Evolutionary conservation across 306 rosid genomes (phyloP).

Genomic region (Biancaea sappan): DNA sequence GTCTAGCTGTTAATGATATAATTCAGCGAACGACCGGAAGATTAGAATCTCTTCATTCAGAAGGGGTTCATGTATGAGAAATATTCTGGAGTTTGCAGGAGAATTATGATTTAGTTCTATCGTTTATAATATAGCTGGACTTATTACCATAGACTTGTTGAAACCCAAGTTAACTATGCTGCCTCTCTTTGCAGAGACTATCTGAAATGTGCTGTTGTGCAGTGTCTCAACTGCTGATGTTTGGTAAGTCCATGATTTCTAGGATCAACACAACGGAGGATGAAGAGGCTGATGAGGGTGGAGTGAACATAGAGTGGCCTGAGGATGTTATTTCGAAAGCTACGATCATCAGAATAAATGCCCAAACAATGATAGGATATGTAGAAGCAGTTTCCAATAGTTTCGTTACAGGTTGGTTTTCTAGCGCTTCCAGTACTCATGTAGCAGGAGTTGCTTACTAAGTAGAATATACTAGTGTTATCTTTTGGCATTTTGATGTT

Average conservation of each 20-base stretch:
- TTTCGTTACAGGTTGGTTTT: slow-evolving; percentile 74
- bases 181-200: slow-evolving; percentile 72
- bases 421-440: slow-evolving; percentile 11
- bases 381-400: slow-evolving; percentile 83
- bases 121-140: neutral
- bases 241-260: slow-evolving; percentile 78
- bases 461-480: neutral
- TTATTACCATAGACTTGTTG: neutral
- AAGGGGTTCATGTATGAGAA: slow-evolving; percentile 84
- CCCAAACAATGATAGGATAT: slow-evolving; percentile 71
- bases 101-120: neutral
- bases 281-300: slow-evolving; percentile 48
- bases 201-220: slow-evolving; percentile 90
- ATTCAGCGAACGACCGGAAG: slow-evolving; percentile 78
- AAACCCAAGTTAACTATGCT: neutral
- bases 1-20: slow-evolving; percentile 73
- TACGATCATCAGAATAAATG: slow-evolving; percentile 77
- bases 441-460: neutral
- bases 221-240: slow-evolving; percentile 76
- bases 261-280: slow-evolving; percentile 62
- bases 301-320: slow-evolving; percentile 75
- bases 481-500: slow-evolving; percentile 28
- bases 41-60: slow-evolving; percentile 87
- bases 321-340: slow-evolving; percentile 84
- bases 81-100: slow-evolving; percentile 24